Evolutionary conservation across 768 basidiomycete genomes (phyloP).

Genomic region (Neoboletus magnificus): DNA sequence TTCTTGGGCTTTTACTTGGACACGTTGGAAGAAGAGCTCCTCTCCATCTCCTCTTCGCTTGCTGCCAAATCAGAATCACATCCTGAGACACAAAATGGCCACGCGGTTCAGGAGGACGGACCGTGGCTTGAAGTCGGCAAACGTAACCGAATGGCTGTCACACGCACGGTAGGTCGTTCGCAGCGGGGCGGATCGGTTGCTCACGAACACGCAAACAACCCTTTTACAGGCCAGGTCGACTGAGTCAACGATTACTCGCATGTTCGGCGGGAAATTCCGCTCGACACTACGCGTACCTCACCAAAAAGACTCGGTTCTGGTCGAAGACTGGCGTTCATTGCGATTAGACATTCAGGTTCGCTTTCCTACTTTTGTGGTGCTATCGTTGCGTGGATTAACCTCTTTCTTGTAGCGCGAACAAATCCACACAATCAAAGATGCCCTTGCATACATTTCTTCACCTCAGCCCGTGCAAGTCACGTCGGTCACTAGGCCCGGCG

Average conservation of each 20-base stretch:
- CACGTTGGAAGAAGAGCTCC: constrained; percentile 88
- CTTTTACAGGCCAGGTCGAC: constrained; percentile 60
- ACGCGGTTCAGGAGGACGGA: constrained; percentile 46
- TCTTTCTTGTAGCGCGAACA: constrained; percentile 52
- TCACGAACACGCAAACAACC: not conserved
- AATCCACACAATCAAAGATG: constrained; percentile 78
- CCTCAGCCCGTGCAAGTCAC: constrained; percentile 79
- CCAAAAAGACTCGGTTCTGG: constrained; percentile 79
- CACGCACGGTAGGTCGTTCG: constrained; percentile 62
- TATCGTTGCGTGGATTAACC: not conserved
- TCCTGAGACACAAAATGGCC: constrained; percentile 7
- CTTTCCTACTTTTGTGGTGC: not conserved
- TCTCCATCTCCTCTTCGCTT: constrained; percentile 58
- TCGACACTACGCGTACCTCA: constrained; percentile 78
- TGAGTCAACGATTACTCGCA: constrained; percentile 85
- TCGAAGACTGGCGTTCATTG: constrained; percentile 90
- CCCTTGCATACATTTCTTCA: constrained; percentile 69
- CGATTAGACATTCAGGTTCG: constrained; percentile 84
- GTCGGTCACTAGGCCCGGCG: constrained; percentile 51
- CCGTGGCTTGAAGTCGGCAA: constrained; percentile 95
- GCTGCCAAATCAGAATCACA: constrained; percentile 35
- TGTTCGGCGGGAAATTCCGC: constrained; percentile 92
- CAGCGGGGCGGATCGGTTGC: not conserved
- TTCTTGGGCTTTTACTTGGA: constrained; percentile 98
- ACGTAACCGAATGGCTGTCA: constrained; percentile 75